Conservation (phyloP, 2,329 filamentous ascomycete species). For the Ascochyta fabae region DNA sequence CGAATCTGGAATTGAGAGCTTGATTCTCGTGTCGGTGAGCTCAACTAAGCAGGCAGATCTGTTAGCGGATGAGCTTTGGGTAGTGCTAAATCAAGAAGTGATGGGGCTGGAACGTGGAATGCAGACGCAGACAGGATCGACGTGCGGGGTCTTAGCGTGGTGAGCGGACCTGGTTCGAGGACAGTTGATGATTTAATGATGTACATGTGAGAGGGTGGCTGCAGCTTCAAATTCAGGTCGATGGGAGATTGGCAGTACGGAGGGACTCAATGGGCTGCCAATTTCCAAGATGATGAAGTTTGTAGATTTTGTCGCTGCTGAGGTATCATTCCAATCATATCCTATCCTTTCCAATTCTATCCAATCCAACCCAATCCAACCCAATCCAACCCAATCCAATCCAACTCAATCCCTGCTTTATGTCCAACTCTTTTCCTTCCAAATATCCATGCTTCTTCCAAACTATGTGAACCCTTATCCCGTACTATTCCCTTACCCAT, state of each 20-base stretch:
- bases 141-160: conserved; percentile 16
- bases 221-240: background rate
- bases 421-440: background rate
- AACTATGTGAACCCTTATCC: background rate
- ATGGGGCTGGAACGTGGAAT: conserved; percentile 10
- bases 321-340: conserved; percentile 7
- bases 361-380: background rate
- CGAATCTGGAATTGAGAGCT: background rate
- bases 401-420: background rate
- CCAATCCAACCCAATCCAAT: too few relatives aligned
- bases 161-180: background rate
- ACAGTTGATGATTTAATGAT: background rate
- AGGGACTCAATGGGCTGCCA: too few relatives aligned
- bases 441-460: background rate
- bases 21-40: background rate
- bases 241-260: background rate
- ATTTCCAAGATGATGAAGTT: background rate
- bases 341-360: background rate
- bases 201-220: background rate
- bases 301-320: background rate
- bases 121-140: conserved; percentile 1
- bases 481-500: background rate
- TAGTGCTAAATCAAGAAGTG: background rate
- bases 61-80: background rate
- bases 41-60: background rate